phyloP scores from a whole-genome alignment of 1,284 basidiomycete genomes.

The Ustilago esculenta region DNA sequence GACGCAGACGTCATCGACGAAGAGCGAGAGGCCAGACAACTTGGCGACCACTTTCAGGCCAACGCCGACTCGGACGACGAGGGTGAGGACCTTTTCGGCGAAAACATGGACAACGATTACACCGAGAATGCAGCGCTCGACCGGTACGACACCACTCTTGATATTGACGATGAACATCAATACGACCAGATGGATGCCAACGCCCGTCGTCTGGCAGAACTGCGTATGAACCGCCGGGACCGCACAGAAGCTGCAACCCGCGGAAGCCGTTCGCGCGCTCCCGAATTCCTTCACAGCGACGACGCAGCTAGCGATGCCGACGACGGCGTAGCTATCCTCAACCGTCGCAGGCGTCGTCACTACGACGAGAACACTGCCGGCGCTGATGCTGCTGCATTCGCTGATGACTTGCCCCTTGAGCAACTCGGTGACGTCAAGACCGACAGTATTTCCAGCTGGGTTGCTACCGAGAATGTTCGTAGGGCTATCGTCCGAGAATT shows the following conservation, averaged over 20 bases:
- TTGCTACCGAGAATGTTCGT: constrained; percentile 87
- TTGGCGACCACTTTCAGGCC: constrained; percentile 71
- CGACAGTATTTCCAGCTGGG: constrained; percentile 96
- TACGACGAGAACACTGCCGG: constrained; percentile 69
- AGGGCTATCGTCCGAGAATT: constrained; percentile 91
- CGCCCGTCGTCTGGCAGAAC: constrained; percentile 84
- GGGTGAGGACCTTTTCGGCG: constrained; percentile 92
- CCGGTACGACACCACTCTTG: constrained; percentile 81
- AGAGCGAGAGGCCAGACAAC: constrained; percentile 51
- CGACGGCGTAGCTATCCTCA: constrained; percentile 63
- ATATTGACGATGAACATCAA: constrained; percentile 82
- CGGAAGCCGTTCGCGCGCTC: constrained; percentile 76
- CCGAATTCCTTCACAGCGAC: constrained; percentile 82
- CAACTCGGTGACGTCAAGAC: constrained; percentile 98
- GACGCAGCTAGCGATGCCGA: constrained; percentile 68
- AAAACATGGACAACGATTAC: constrained; percentile 83
- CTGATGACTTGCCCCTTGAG: constrained; percentile 88
- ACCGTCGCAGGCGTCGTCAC: constrained; percentile 66
- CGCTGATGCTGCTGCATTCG: constrained; percentile 73
- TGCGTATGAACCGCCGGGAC: constrained; percentile 87
- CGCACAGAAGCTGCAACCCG: constrained; percentile 74
- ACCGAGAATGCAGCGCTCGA: constrained; percentile 83
- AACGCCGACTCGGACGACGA: constrained; percentile 76
- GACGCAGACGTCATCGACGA: constrained; percentile 59
- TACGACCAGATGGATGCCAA: constrained; percentile 78